Evolutionary conservation across 75 land plant species (phyloP).

Genomic region (Pinus albicaulis): DNA sequence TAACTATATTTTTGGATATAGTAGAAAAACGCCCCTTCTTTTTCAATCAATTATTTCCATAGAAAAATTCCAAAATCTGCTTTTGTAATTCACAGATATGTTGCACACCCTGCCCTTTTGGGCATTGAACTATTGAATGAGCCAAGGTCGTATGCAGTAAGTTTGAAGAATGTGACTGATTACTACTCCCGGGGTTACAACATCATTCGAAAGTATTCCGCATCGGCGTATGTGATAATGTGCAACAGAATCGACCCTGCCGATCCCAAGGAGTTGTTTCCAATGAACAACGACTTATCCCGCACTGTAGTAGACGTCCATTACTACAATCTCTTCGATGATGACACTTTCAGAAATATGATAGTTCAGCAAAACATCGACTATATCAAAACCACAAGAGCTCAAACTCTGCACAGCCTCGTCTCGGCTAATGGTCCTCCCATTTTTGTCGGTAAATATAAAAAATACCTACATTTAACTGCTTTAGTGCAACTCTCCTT

Average conservation of each 20-base stretch:
- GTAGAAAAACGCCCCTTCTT: too few relatives aligned
- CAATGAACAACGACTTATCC: constrained; percentile 23
- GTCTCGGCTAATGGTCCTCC: constrained; percentile 37
- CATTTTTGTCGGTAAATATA: constrained; percentile 57
- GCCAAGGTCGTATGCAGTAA: constrained; percentile 9
- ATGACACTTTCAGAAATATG: constrained; percentile 25
- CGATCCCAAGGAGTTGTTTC: constrained; percentile 42
- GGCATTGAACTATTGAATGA: constrained; percentile 42
- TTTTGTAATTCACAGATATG: constrained; percentile 16
- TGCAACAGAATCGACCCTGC: constrained; percentile 36
- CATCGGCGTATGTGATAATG: constrained; percentile 56
- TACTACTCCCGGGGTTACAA: constrained; percentile 33
- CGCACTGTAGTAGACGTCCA: constrained; percentile 63
- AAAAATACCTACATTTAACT: background rate
- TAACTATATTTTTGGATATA: background rate
- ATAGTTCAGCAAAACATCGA: constrained; percentile 68
- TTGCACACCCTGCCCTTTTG: constrained; percentile 14
- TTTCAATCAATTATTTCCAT: too few relatives aligned
- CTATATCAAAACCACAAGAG: constrained; percentile 31
- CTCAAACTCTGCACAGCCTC: constrained; percentile 16
- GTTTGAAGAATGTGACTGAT: constrained; percentile 12
- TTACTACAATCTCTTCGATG: constrained; percentile 63
- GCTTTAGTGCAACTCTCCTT: too few relatives aligned
- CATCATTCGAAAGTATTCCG: constrained; percentile 27
- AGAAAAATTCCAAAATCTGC: too few relatives aligned